Evolutionary conservation across 352 stramenopile species (phyloP).

Genomic region (Albugo laibachii): DNA sequence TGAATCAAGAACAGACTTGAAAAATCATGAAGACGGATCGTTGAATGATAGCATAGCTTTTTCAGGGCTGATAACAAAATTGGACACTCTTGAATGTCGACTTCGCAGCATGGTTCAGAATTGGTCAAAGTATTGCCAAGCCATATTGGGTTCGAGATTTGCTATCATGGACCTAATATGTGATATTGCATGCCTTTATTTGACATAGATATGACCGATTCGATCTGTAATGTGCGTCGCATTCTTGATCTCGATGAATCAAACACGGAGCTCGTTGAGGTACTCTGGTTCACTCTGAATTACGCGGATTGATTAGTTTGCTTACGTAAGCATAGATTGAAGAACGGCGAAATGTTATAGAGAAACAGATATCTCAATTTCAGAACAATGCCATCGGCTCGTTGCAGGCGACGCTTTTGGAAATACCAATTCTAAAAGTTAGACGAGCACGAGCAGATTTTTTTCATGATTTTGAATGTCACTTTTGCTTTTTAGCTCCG

Average conservation of each 20-base stretch:
- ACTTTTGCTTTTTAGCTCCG: conserved; percentile 13
- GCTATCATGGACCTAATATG: background rate
- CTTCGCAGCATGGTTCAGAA: conserved; percentile 20
- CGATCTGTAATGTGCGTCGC: conserved; percentile 1
- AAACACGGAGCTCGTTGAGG: background rate
- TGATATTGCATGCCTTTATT: background rate
- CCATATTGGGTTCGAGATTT: conserved; percentile 19
- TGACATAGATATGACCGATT: conserved; percentile 11
- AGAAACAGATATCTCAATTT: conserved; percentile 24
- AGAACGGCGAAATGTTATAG: conserved; percentile 5
- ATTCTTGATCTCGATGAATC: background rate
- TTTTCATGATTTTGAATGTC: background rate
- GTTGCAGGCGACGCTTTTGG: conserved; percentile 30
- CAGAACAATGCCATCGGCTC: conserved; percentile 27
- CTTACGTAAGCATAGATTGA: background rate
- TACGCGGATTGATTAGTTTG: background rate
- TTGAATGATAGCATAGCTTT: background rate
- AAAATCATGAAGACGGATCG: background rate
- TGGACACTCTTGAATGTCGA: conserved; percentile 12
- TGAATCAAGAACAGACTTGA: too few relatives aligned
- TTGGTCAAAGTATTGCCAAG: conserved; percentile 30
- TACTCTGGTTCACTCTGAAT: conserved; percentile 1
- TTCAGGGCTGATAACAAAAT: conserved; percentile 1
- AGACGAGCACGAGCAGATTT: background rate
- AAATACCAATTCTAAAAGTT: conserved; percentile 35